Base-by-base conservation (phyloP, 1,139 yeast species). In the Geotrichum klebahnii region DNA sequence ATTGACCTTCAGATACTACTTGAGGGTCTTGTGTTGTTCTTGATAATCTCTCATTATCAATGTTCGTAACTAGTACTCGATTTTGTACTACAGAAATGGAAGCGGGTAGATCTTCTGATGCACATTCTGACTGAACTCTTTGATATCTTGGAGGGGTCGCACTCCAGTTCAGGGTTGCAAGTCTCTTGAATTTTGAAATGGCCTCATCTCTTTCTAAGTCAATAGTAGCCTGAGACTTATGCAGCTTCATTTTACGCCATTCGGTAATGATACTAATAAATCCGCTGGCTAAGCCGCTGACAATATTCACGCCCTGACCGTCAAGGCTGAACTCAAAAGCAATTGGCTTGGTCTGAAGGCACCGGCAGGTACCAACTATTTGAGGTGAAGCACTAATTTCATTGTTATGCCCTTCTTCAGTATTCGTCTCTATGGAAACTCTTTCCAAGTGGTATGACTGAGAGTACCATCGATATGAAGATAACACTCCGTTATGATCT, bases 181-280 rank as follows among this genome's bases (percentile, higher is more conserved):
- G 17, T 5, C 23, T 34, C 22, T 42, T 42, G 26, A 31, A 9
- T 17, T 35, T 24, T 16, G 39, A 14, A 10, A 43, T 6, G 2
- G 37, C 19, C 28, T 36, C 48, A 9, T 48, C 44, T 20, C 39
- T 20, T 33, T 48, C 44, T 22, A 36, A n/a, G n/a, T 48, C 48
- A 23, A 41, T 33, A 3, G 48, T 16, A 6, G 51, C 44, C 31
- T 37, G 44, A 3, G 48, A 29, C 17, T 48, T 48, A 12, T 14
- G n/a, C n/a, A 10, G 22, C 32, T 47, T 47, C 8, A 8, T 16
- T 16, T 47, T 42, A 9, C 43, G 38, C 51, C 51, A 48, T 19
- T 37, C 44, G 1, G 42, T 6, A 47, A 37, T 42, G 47, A 48
- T 42, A 24, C 42, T 32, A 31, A 44, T 48, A 17, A 43, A 48